Conservation (phyloP, 805 yeast genomes). For the Grigorovia jiainica region DNA sequence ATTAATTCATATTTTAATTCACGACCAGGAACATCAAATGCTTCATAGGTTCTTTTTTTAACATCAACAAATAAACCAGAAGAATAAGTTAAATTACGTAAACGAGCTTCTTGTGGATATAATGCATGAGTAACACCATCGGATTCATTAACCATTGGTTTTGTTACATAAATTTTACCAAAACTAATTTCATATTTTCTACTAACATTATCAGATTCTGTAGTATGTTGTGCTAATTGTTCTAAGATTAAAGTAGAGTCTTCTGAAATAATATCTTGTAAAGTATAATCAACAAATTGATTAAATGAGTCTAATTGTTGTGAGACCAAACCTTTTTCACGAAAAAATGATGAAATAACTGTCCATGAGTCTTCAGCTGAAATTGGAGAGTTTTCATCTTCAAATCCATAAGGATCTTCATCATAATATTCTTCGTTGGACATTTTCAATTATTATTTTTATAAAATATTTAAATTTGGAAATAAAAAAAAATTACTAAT, state of each 20-base stretch:
- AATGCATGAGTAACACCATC: slow-evolving; percentile 99
- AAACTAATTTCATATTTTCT: slow-evolving; percentile 94
- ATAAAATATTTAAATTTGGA: background rate
- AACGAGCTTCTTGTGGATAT: slow-evolving; percentile 96
- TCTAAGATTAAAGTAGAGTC: slow-evolving; percentile 89
- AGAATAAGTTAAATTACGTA: slow-evolving; percentile 91
- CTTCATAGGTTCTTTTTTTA: slow-evolving; percentile 78
- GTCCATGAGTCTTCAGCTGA: slow-evolving; percentile 99
- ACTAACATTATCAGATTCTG: slow-evolving; percentile 81
- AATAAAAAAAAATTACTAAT: background rate
- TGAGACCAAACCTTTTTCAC: slow-evolving; percentile 92
- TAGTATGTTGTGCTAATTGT: slow-evolving; percentile 96
- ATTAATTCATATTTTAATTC: slow-evolving; percentile 50
- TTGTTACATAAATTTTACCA: slow-evolving; percentile 92
- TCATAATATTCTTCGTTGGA: slow-evolving; percentile 26
- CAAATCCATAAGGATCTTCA: slow-evolving; percentile 64
- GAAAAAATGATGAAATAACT: slow-evolving; percentile 91
- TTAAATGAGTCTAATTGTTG: slow-evolving; percentile 98
- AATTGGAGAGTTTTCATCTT: slow-evolving; percentile 59
- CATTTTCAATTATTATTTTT: slow-evolving; percentile 3
- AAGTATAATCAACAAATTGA: slow-evolving; percentile 92
- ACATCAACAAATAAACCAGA: slow-evolving; percentile 95
- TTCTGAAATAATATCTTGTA: slow-evolving; percentile 94
- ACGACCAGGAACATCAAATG: slow-evolving; percentile 58
- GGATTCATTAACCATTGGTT: slow-evolving; percentile 98